phyloP scores from a whole-genome alignment of 768 basidiomycete species.

The Gymnopilus junonius region DNA sequence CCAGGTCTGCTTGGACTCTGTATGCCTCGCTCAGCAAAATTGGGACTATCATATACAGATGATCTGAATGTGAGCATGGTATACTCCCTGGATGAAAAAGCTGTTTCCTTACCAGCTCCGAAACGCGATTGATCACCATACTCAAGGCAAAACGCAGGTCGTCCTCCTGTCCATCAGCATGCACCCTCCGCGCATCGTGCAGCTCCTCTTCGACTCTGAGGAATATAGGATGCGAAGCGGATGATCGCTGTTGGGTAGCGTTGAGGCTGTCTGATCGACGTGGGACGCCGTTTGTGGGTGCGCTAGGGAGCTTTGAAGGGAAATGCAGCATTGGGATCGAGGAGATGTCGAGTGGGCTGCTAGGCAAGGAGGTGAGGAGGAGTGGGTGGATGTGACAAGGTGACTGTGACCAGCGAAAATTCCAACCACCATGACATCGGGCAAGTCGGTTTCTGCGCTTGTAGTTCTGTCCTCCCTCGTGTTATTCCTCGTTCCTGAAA shows the following conservation, averaged over 20 bases:
- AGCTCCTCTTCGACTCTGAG: slow-evolving; percentile 72
- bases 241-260: slow-evolving; percentile 50
- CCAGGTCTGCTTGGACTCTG: slow-evolving; percentile 75
- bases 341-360: no score
- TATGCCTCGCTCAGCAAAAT: slow-evolving; percentile 74
- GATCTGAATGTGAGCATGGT: no score
- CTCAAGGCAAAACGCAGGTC: slow-evolving; percentile 72
- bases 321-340: slow-evolving; percentile 28
- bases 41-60: no score
- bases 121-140: slow-evolving; percentile 70
- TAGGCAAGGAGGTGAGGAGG: neutral
- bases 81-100: no score
- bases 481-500: no score
- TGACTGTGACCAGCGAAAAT: no score
- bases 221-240: slow-evolving; percentile 47
- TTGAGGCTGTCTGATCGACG: slow-evolving; percentile 26
- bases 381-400: neutral
- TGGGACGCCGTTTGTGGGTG: slow-evolving; percentile 17
- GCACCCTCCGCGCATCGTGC: slow-evolving; percentile 69
- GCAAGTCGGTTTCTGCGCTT: no score
- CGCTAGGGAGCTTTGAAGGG: slow-evolving; percentile 25
- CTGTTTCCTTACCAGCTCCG: slow-evolving; percentile 72
- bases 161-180: slow-evolving; percentile 76
- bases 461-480: no score
- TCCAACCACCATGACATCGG: no score